These are phyloP conservation scores for Perkinsus marinus DNA, from an alignment of 169 alveolate species.

Conservation along the genomic window DNA sequence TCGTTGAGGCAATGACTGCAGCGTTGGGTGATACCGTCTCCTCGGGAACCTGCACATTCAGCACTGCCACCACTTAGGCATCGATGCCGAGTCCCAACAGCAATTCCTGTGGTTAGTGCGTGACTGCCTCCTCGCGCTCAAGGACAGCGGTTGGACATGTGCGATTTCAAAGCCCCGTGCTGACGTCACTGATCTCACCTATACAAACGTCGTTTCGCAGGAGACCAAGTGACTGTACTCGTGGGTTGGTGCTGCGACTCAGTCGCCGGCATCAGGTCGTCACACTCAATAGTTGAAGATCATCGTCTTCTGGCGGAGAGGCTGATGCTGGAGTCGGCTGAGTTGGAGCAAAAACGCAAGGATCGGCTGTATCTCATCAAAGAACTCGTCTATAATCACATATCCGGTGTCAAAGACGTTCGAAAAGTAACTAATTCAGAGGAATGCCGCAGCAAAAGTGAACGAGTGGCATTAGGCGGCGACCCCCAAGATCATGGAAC, in stretches of 20 bases:
- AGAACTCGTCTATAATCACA: not conserved
- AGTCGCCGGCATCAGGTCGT: not conserved
- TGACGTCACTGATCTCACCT: not conserved
- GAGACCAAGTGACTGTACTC: not conserved
- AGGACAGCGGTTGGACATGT: not conserved
- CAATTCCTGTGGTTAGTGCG: slow-evolving; percentile 4
- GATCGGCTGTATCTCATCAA: not conserved
- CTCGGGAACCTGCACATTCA: not conserved
- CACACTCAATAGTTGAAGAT: not conserved
- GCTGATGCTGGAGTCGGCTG: not conserved
- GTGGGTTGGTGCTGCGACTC: not conserved
- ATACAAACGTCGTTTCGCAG: not conserved
- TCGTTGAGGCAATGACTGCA: not conserved
- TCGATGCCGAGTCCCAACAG: not conserved
- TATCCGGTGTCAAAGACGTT: not conserved
- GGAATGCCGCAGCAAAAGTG: not conserved
- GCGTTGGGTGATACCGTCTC: not conserved
- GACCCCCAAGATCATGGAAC: slow-evolving; percentile 2
- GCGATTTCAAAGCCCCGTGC: not conserved
- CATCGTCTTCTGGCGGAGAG: not conserved
- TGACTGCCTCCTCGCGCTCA: not conserved
- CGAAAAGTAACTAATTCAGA: not conserved
- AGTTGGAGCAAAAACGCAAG: not conserved
- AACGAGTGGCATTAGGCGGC: not conserved
- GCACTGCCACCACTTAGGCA: not conserved